Percentiles rank a stretch among this genome's conserved stretches.
Evolutionary conservation across 164 flowering plant genomes (phyloP).

Genomic region (Chimonanthus salicifolius): DNA sequence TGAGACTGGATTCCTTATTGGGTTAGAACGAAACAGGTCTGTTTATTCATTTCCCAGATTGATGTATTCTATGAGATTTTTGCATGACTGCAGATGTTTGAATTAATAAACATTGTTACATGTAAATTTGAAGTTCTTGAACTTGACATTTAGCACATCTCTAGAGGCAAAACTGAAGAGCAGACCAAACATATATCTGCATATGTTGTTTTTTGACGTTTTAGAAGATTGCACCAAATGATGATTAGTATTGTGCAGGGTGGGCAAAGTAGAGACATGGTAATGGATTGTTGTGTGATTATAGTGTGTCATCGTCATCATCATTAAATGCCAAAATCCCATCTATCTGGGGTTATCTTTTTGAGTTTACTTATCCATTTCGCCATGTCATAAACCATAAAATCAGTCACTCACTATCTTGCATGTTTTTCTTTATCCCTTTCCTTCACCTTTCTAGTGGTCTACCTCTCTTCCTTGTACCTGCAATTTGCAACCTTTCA

Average conservation of each 20-base stretch:
- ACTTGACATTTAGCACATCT: background rate
- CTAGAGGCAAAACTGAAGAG: background rate
- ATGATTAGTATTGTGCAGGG: background rate
- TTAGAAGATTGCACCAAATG: background rate
- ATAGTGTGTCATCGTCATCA: too few species aligned
- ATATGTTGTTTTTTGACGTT: background rate
- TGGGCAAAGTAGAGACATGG: background rate
- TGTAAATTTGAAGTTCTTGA: background rate
- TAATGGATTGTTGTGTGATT: background rate
- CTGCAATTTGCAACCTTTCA: too few species aligned
- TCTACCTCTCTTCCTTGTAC: too few species aligned
- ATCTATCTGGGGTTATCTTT: too few species aligned
- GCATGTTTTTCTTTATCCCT: too few species aligned
- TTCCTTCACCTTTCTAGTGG: too few species aligned
- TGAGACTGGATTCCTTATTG: conserved; percentile 89
- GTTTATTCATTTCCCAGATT: background rate
- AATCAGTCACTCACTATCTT: too few species aligned
- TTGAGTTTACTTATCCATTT: too few species aligned
- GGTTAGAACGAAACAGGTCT: conserved; percentile 85
- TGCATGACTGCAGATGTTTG: background rate
- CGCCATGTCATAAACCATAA: too few species aligned
- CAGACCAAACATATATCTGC: background rate
- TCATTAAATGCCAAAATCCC: too few species aligned
- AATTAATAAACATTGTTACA: background rate
- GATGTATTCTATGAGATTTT: background rate